These are phyloP conservation scores for Chytriomyces sp. DNA, from an alignment of 192 early-diverging fungal genomes.

Conservation along the genomic window DNA sequence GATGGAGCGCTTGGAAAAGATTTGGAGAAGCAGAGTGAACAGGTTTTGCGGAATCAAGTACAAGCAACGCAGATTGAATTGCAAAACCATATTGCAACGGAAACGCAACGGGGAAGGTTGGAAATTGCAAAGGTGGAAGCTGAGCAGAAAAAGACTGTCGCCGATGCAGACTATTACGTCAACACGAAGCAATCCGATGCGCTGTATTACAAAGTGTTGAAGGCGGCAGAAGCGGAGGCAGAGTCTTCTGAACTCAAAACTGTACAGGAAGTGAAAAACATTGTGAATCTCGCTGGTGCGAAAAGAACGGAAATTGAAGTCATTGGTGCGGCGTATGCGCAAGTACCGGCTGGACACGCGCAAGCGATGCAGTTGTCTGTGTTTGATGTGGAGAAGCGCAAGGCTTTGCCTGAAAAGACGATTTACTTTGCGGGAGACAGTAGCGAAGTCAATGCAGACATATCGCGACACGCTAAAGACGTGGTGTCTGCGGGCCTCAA, in stretches of 20 bases:
- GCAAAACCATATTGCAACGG: slow-evolving; percentile 54
- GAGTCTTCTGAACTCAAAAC: slow-evolving; percentile 46
- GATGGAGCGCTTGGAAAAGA: slow-evolving; percentile 52
- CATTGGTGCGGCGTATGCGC: slow-evolving; percentile 42
- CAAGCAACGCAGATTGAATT: slow-evolving; percentile 53
- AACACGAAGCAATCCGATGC: slow-evolving; percentile 42
- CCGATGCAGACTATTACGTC: slow-evolving; percentile 49
- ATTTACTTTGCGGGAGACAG: slow-evolving; percentile 47
- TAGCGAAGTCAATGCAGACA: not conserved
- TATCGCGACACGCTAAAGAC: not conserved
- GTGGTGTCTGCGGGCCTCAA: slow-evolving; percentile 10
- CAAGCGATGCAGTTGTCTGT: slow-evolving; percentile 48
- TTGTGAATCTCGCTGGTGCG: slow-evolving; percentile 50
- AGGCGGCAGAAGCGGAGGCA: slow-evolving; percentile 47
- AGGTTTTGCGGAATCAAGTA: slow-evolving; percentile 54
- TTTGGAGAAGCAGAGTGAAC: slow-evolving; percentile 49
- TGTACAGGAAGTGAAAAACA: slow-evolving; percentile 55
- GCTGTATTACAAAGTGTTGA: slow-evolving; percentile 43
- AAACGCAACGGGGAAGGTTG: slow-evolving; percentile 49
- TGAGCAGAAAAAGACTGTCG: slow-evolving; percentile 48
- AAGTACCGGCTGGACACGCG: slow-evolving; percentile 46
- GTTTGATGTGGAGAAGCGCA: slow-evolving; percentile 54
- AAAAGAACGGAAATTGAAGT: slow-evolving; percentile 44
- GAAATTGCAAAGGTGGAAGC: slow-evolving; percentile 46
- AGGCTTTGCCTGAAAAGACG: slow-evolving; percentile 49